Conservation (phyloP, 805 yeast genomes). For the Yamadazyma phyllophila region DNA sequence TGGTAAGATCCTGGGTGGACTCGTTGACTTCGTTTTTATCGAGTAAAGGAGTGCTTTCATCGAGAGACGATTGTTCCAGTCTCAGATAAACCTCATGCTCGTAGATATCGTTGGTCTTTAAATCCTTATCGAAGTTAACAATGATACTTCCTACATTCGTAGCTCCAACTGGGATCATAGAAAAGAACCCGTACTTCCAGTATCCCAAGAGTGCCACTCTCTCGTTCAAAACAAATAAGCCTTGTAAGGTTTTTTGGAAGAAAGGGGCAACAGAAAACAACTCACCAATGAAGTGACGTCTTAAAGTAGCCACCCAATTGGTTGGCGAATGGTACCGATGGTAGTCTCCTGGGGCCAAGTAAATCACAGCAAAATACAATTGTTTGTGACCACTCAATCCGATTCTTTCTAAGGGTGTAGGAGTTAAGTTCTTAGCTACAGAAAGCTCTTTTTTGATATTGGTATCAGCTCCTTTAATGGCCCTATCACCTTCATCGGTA, state of each 20-base stretch:
- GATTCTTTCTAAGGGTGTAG: conserved; percentile 30
- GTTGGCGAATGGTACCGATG: conserved; percentile 96
- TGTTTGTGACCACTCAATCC: conserved; percentile 45
- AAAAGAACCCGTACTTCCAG: conserved; percentile 96
- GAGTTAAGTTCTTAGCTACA: conserved; percentile 41
- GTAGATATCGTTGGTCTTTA: conserved; percentile 75
- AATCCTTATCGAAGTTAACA: conserved; percentile 85
- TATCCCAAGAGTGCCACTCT: conserved; percentile 92
- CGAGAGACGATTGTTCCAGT: conserved; percentile 15
- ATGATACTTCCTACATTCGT: conserved; percentile 96
- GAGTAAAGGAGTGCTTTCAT: conserved; percentile 34
- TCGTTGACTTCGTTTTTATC: conserved; percentile 7
- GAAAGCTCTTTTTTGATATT: conserved; percentile 35
- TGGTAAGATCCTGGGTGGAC: too few species aligned
- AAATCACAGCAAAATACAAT: conserved; percentile 85
- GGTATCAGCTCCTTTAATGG: conserved; percentile 30
- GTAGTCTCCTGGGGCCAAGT: conserved; percentile 97
- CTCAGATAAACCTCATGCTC: conserved; percentile 44
- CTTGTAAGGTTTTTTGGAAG: conserved; percentile 83
- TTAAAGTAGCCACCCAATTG: conserved; percentile 89
- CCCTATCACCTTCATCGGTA: conserved; percentile 68
- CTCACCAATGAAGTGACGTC: conserved; percentile 96
- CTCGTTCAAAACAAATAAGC: conserved; percentile 88
- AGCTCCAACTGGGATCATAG: conserved; percentile 99
- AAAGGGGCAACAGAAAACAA: conserved; percentile 94